phyloP scores from a whole-genome alignment of 257 asterid species.

The Scutellaria baicalensis region DNA sequence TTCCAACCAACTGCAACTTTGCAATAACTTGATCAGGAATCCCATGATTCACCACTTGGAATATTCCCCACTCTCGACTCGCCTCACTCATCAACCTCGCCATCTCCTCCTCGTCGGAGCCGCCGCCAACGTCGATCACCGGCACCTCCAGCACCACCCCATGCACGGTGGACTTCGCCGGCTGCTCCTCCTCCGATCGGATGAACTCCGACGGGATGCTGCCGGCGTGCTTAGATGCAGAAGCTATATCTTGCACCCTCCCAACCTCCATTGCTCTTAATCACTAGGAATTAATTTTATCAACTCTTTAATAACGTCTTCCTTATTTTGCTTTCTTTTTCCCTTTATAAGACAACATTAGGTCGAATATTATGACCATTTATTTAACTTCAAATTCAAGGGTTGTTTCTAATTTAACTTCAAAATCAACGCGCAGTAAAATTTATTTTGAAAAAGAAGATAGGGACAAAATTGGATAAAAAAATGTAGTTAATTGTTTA shows the following conservation, averaged over 20 bases:
- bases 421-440: no score
- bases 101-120: conserved; percentile 8
- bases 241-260: conserved; percentile 46
- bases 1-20: conserved; percentile 42
- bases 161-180: conserved; percentile 39
- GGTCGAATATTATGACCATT: no score
- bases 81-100: conserved; percentile 27
- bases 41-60: conserved; percentile 64
- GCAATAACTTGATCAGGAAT: conserved; percentile 32
- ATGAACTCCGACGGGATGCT: conserved; percentile 45
- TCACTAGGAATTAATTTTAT: no score
- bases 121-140: conserved; percentile 33
- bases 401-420: no score
- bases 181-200: conserved; percentile 44
- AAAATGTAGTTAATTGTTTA: no score
- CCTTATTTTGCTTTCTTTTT: no score
- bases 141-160: conserved; percentile 47
- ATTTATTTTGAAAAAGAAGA: no score
- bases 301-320: no score
- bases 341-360: no score
- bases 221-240: conserved; percentile 16
- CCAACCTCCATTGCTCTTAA: background rate
- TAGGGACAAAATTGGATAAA: no score
- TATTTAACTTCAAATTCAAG: no score
- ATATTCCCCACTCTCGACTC: conserved; percentile 49